These are phyloP conservation scores for Diaporthe sp. DNA, from an alignment of 2,329 filamentous ascomycete genomes.

Conservation along the genomic window DNA sequence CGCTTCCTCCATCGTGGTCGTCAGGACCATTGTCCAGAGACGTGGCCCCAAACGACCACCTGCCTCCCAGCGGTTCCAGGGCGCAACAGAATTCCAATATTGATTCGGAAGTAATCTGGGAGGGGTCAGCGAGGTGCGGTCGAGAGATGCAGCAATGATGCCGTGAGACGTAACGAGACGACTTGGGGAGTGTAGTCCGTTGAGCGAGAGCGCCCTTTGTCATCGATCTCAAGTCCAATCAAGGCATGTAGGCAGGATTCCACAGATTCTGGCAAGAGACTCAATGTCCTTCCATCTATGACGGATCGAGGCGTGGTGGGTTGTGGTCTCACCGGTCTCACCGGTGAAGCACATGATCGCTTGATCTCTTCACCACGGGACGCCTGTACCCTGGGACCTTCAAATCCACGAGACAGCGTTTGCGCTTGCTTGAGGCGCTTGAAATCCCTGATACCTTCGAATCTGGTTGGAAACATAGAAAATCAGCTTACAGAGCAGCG, in stretches of 20 bases:
- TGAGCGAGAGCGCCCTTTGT: background rate
- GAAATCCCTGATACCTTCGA: no score
- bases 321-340: background rate
- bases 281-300: background rate
- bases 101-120: background rate
- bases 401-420: conserved; percentile 12
- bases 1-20: conserved; percentile 44
- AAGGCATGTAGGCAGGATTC: background rate
- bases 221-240: background rate
- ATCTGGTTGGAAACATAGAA: background rate
- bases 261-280: background rate
- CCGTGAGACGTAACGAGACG: background rate
- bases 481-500: conserved; percentile 23
- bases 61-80: background rate
- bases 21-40: conserved; percentile 29
- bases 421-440: conserved; percentile 12
- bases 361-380: background rate
- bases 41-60: conserved; percentile 15
- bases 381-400: background rate
- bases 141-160: background rate
- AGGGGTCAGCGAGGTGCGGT: background rate
- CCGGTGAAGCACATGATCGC: conserved; percentile 18
- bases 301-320: background rate
- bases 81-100: background rate
- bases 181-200: background rate